phyloP scores from a whole-genome alignment of 2,329 filamentous ascomycete genomes.

The Fusarium nygamai region DNA sequence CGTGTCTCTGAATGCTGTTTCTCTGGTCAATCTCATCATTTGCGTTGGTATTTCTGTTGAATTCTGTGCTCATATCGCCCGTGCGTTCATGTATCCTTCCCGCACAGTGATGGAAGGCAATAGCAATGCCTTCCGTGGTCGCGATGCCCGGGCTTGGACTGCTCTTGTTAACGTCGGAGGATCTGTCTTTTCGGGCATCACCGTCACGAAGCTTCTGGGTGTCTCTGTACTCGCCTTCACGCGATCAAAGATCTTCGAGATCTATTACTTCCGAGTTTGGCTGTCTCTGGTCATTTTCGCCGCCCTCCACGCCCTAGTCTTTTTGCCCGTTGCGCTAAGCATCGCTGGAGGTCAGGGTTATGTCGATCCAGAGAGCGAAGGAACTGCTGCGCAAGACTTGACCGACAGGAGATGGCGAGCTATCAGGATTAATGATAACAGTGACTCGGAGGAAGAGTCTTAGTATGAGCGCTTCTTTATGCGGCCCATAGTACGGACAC shows the following conservation, averaged over 20 bases:
- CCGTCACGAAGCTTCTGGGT: constrained; percentile 91
- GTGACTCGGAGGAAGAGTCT: constrained; percentile 77
- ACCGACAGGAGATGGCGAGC: constrained; percentile 81
- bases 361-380: constrained; percentile 85
- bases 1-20: constrained; percentile 94
- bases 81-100: constrained; percentile 94
- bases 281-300: constrained; percentile 90
- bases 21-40: constrained; percentile 94
- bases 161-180: constrained; percentile 94
- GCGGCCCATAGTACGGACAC: background rate
- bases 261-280: constrained; percentile 99
- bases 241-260: constrained; percentile 97
- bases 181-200: constrained; percentile 95
- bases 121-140: constrained; percentile 79
- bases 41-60: constrained; percentile 97
- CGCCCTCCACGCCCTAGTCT: constrained; percentile 86
- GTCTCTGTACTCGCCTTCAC: constrained; percentile 95
- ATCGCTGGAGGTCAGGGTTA: constrained; percentile 89
- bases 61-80: constrained; percentile 96
- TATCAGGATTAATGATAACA: constrained; percentile 77
- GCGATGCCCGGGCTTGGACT: constrained; percentile 89
- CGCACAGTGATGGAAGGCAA: constrained; percentile 80
- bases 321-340: constrained; percentile 89
- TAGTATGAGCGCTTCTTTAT: constrained; percentile 40
- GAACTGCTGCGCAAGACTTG: constrained; percentile 89